Conservation (phyloP, 352 stramenopile species). For the Pythium biforme region DNA sequence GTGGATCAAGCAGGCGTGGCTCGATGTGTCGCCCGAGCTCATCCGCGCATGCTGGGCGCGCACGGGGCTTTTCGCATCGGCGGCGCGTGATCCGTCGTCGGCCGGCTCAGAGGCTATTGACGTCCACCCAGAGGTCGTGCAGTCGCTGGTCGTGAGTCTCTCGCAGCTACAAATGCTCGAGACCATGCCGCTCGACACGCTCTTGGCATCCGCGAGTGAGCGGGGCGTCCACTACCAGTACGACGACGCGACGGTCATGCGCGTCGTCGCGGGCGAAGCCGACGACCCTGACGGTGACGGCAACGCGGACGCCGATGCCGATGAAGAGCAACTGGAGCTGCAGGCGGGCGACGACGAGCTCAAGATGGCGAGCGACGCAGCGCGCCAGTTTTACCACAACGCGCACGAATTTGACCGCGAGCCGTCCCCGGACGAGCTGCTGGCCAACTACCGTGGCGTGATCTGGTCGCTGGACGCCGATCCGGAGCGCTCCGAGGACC, state of each 20-base stretch:
- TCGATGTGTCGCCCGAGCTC: slow-evolving; percentile 15
- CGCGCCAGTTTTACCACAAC: not conserved
- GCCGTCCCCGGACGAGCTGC: slow-evolving; percentile 8
- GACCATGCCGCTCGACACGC: slow-evolving; percentile 17
- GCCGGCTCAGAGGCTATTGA: not conserved
- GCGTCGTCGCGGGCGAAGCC: slow-evolving; percentile 14
- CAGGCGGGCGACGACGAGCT: not conserved
- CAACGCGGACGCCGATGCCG: not conserved
- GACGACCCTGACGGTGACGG: not conserved
- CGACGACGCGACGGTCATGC: slow-evolving; percentile 22
- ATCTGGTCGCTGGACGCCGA: slow-evolving; percentile 23
- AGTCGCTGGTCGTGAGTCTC: slow-evolving; percentile 27
- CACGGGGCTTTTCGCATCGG: not conserved
- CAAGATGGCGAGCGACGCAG: not conserved
- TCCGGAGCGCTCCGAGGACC: slow-evolving; percentile 8
- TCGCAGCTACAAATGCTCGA: slow-evolving; percentile 27
- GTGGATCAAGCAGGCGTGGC: slow-evolving; percentile 26
- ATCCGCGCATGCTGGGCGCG: slow-evolving; percentile 16
- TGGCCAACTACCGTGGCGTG: slow-evolving; percentile 24
- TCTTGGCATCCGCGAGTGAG: slow-evolving; percentile 14
- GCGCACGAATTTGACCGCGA: not conserved
- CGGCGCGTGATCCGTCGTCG: too few relatives aligned
- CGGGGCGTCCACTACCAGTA: slow-evolving; percentile 23
- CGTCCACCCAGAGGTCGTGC: slow-evolving; percentile 17
- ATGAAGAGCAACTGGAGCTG: not conserved